A percentile compares a stretch with the other conserved stretches of the same genome.
Evolutionary conservation across 768 basidiomycete genomes (phyloP).

Genomic region (Xerocomellus intermedius): DNA sequence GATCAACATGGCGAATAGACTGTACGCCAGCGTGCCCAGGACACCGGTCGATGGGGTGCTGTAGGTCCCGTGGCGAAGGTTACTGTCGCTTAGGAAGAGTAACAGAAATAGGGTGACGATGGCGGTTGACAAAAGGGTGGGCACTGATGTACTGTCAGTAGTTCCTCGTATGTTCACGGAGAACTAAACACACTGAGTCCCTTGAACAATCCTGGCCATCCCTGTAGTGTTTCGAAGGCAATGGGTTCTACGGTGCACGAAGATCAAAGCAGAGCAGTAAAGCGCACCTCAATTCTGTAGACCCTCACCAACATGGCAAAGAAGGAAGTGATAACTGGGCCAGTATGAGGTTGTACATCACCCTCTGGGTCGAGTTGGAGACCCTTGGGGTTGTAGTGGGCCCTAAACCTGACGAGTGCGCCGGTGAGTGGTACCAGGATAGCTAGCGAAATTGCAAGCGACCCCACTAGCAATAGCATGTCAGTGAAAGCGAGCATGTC

Average conservation of each 20-base stretch:
- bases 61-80: slow-evolving; percentile 63
- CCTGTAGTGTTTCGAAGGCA: slow-evolving; percentile 36
- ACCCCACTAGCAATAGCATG: slow-evolving; percentile 41
- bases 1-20: slow-evolving; percentile 62
- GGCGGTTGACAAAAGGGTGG: slow-evolving; percentile 46
- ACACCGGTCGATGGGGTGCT: slow-evolving; percentile 60
- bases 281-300: slow-evolving; percentile 64
- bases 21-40: slow-evolving; percentile 63
- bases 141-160: slow-evolving; percentile 45
- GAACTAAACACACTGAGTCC: slow-evolving; percentile 53
- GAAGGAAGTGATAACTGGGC: slow-evolving; percentile 74
- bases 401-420: slow-evolving; percentile 71
- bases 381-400: slow-evolving; percentile 84
- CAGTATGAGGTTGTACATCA: slow-evolving; percentile 70
- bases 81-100: slow-evolving; percentile 54
- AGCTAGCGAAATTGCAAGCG: slow-evolving; percentile 51
- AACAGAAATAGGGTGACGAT: slow-evolving; percentile 58
- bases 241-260: not conserved
- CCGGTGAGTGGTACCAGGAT: slow-evolving; percentile 64
- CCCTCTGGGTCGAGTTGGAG: slow-evolving; percentile 79
- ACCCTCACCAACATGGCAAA: slow-evolving; percentile 73
- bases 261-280: not conserved
- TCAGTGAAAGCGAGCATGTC: slow-evolving; percentile 38
- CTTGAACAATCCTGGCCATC: slow-evolving; percentile 76
- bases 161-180: slow-evolving; percentile 31